Evolutionary conservation across 441 rosid species (phyloP), one percentile per base, ranked within the genome.

Genomic region (Croton laevigatus): DNA sequence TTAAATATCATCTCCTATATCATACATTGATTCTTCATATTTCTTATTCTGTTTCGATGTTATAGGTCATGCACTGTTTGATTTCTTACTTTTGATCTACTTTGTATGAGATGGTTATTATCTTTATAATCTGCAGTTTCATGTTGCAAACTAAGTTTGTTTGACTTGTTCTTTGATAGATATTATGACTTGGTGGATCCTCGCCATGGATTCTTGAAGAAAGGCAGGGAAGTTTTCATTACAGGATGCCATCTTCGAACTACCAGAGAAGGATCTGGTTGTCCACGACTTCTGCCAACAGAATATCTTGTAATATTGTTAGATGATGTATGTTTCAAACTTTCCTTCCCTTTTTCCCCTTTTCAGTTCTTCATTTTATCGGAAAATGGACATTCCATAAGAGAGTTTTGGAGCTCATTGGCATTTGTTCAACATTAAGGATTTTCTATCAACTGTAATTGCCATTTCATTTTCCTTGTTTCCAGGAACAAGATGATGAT

Each of bases 161-260:
- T 17, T 27, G 42, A 34, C 54, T 46, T 65, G 72, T 23, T 68
- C 48, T 69, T 2, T 75, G 76, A 7, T 82, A 93, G 98, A 72
- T 89, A 86, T 78, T 93, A 95, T 76, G 91, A 93, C 68, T 84
- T 91, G 85, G 97, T 85, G 71, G 88, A 87, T 83, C 82, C 87
- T 73, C 84, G 77, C 14, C 79, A 80, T 77, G 98, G 94, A 57
- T 83, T 89, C 71, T 81, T 95, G 81, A 86, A 82, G 81, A 91
- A 87, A 81, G 97, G 94, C 8, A 88, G 97, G 83, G 97, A 95
- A 79, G 76, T 91, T 80, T 85, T 95, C 68, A 85, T 95, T 78
- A 88, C 97, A 19, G 98, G 98, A 71, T 91, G 97, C 80, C 81
- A 85, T 82, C 95, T 95, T 69, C 87, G 99, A 80, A 89, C 95